These are phyloP conservation scores for Thalassiosira oceanica DNA, from an alignment of 352 stramenopile genomes.

Conservation along the genomic window DNA sequence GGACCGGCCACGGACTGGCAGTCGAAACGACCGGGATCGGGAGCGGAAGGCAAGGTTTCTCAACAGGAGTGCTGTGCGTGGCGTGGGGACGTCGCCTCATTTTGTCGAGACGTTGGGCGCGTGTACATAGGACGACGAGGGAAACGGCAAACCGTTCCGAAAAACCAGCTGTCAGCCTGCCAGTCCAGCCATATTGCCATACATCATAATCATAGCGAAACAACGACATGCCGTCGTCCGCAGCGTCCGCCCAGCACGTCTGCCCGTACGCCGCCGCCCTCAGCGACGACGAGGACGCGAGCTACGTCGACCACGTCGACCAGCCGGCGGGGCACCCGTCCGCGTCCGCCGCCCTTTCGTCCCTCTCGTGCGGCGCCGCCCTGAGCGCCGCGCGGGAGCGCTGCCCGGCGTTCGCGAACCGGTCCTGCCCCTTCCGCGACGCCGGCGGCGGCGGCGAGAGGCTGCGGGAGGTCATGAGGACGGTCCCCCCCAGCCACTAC, in stretches of 20 bases:
- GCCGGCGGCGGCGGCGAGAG: slow-evolving; percentile 20
- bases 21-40: no score
- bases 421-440: slow-evolving; percentile 47
- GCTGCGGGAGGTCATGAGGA: slow-evolving; percentile 32
- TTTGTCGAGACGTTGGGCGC: no score
- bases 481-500: slow-evolving; percentile 36
- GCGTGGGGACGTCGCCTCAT: no score
- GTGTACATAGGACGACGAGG: no score
- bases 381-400: slow-evolving; percentile 29
- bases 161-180: background rate
- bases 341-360: background rate
- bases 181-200: background rate
- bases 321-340: background rate
- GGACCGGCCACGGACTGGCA: no score
- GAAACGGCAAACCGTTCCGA: no score
- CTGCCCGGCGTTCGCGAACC: slow-evolving; percentile 36
- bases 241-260: background rate
- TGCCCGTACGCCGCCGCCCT: slow-evolving; percentile 24
- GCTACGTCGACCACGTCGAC: background rate
- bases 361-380: slow-evolving; percentile 1
- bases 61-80: no score
- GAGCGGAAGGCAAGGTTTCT: no score
- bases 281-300: slow-evolving; percentile 17
- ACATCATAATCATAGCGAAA: background rate
- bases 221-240: background rate